A percentile compares a stretch with the other conserved stretches of the same genome.
These are phyloP conservation scores for Podospora pseudocomata DNA, from an alignment of 495 filamentous ascomycete genomes.

Conservation along the genomic window DNA sequence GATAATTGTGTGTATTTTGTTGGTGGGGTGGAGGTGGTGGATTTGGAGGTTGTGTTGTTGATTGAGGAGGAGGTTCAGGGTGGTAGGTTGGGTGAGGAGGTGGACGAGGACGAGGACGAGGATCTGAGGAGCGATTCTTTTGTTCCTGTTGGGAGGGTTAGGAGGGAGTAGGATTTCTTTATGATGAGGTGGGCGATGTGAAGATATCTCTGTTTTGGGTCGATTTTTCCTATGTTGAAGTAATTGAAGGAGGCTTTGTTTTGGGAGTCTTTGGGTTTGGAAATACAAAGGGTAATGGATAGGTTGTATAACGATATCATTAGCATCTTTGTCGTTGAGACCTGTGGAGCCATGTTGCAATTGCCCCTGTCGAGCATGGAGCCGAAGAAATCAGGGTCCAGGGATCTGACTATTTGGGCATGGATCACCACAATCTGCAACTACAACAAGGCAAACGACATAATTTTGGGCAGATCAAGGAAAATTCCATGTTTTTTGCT, in stretches of 20 bases:
- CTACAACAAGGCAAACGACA: not conserved
- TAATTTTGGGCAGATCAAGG: not conserved
- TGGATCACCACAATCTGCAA: not conserved
- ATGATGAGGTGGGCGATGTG: not conserved
- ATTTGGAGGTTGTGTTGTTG: not conserved
- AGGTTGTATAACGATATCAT: no score
- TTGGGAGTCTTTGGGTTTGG: no score
- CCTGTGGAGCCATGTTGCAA: not conserved
- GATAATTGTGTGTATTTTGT: conserved; percentile 2
- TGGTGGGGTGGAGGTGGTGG: not conserved
- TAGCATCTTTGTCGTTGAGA: not conserved
- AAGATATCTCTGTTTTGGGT: not conserved
- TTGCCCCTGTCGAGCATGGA: not conserved
- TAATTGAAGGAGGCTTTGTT: no score
- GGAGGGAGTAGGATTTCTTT: not conserved
- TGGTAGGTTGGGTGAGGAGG: not conserved
- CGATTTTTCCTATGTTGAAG: no score
- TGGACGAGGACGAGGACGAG: not conserved
- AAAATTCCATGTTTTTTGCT: not conserved
- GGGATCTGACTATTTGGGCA: not conserved
- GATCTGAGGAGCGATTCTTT: not conserved
- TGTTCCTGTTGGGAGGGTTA: not conserved
- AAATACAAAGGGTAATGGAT: no score
- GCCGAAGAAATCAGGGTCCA: not conserved
- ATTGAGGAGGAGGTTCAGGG: not conserved